Evolutionary conservation across 2,329 filamentous ascomycete species (phyloP), one percentile per base, ranked within the genome.

Genomic region (Venturia effusa): DNA sequence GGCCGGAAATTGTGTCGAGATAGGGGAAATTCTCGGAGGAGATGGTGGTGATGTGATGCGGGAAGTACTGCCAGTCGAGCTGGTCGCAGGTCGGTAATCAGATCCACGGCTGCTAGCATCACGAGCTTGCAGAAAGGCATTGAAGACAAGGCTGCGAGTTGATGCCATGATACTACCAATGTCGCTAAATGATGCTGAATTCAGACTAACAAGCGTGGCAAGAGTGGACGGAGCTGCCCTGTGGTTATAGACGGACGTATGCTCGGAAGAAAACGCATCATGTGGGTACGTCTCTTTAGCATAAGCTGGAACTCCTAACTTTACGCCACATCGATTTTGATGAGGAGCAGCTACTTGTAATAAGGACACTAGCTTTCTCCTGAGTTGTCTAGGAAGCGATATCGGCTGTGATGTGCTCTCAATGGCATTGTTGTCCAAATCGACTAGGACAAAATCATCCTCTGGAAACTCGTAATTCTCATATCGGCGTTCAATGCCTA

Each of bases 391-490:
- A 11, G 94, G 94, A 30, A 99, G 81, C 54, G 87, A 82, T n/a
- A 92, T 91, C 65, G 87, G 84, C 66, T 85, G 83, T 6, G 85
- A 81, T 1, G 91, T 94, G 60, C 91, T 89, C 72, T 96, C 90
- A 66, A 99, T 92, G 19, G 87, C 87, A 74, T 99, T 90, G 73
- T 89, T 86, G 74, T 99, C 94, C 61, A 99, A 80, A 74, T 99
- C 94, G 41, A 97, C 92, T 19, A 97, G 80, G 22, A 97, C 92
- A 73, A 93, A 97, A 72, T 97, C 94, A 70, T 97, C 94, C 7
- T 96, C 91, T 0, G 94, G 94, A 51, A 97, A 83, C 69, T 92
- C 88, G 59, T 92, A 84, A 64, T 85, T 85, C 69, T 95, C 90
- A 72, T 97, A 97, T 64, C 92, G 86, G 68, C 92, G 85, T 77